Evolutionary conservation across 208 protist genomes (phyloP), one percentile per base, ranked within the genome.

Genomic region (Trypanosomatidae sp.): DNA sequence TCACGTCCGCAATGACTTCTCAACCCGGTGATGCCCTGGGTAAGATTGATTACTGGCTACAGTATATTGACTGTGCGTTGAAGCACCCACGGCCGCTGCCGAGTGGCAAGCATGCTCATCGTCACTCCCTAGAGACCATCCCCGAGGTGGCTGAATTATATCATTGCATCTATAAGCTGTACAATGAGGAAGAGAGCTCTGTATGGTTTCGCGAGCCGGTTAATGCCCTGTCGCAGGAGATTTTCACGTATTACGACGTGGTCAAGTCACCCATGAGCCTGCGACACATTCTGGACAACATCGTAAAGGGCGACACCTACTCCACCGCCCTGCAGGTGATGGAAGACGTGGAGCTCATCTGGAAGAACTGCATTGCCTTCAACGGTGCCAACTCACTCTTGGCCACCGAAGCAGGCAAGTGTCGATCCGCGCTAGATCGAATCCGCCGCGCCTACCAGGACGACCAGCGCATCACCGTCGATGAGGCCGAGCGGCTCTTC

Each of bases 161-260:
- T 67, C 79, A 92, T 65, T 91, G 86, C 71, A 69, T 95, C 1
- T 93, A 88, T 66, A 90, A 90, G 60, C 82, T 96, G 0, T 96
- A 96, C 82, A 87, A 72, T 19, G 84, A 91, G 68, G 88, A 91
- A 73, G 79, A 76, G 62, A 79, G 81, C 56, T 90, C 89, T 4
- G 82, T 80, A 30, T 66, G 75, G 66, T 95, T 95, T 59, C 74
- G 86, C 25, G 88, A 95, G 71, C 91, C 91, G n/a, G 91, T 95
- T 30, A 85, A 95, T 75, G 91, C 91, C 15, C 76, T 95, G 9
- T 66, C 78, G 58, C 73, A 86, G 25, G 82, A 82, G 7, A 79
- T 89, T 17, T 92, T 87, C 58, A 84, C 83, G 69, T 95, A 95
- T 81, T 95, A 94, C 75, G 78, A 81, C 17, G 72, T 84, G 10